Evolutionary conservation across 139 green algal genomes (phyloP).

Genomic region (Chlorella ohadii): DNA sequence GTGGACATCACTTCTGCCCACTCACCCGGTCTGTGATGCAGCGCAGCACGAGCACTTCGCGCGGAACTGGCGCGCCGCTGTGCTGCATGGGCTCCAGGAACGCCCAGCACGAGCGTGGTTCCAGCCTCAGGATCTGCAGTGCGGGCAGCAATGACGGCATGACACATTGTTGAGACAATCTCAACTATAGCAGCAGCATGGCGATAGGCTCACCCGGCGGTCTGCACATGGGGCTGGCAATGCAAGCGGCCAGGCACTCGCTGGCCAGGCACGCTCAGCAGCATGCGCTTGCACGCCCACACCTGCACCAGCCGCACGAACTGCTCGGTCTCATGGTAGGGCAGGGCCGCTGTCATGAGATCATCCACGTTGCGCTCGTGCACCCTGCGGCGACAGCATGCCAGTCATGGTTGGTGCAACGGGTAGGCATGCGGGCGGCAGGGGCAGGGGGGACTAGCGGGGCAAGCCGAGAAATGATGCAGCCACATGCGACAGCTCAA

Average conservation of each 20-base stretch:
- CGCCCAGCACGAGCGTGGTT: slow-evolving; percentile 55
- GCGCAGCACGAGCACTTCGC: slow-evolving; percentile 69
- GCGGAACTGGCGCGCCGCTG: slow-evolving; percentile 69
- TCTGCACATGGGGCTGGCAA: no score
- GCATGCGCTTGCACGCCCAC: no score
- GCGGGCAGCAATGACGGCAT: no score
- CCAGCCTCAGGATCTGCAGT: slow-evolving; percentile 62
- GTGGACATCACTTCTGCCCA: neutral
- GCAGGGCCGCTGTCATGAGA: slow-evolving; percentile 76
- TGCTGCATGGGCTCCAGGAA: slow-evolving; percentile 78
- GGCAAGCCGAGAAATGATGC: no score
- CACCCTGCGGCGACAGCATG: slow-evolving; percentile 31
- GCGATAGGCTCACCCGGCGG: no score
- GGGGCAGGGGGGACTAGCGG: no score
- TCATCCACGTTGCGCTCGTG: slow-evolving; percentile 86
- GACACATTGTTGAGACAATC: no score
- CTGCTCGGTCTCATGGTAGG: slow-evolving; percentile 90
- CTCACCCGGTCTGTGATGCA: slow-evolving; percentile 67
- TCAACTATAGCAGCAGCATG: no score
- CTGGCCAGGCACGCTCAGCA: no score
- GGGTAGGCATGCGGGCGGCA: no score
- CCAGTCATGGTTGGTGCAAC: neutral
- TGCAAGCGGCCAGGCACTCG: no score
- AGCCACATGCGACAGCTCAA: no score
- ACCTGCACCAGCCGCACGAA: slow-evolving; percentile 88